Conservation (phyloP, 1,284 basidiomycete genomes). For the Irpex rosettiformis region DNA sequence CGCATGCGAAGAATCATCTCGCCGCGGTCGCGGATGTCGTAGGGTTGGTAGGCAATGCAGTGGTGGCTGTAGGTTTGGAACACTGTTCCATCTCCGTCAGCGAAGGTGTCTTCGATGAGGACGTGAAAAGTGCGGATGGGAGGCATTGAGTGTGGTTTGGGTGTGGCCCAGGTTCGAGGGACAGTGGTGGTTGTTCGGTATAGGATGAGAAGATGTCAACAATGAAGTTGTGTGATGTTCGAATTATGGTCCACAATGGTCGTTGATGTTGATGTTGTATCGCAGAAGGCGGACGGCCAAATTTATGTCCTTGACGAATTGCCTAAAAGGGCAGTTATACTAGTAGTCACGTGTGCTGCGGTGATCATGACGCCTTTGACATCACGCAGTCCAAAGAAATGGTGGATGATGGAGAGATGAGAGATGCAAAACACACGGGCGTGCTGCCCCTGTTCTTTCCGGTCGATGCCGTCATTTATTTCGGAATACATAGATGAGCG, state of each 20-base stretch:
- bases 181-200: neutral
- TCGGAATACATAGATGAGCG: no score
- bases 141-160: neutral
- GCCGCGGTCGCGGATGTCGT: conserved; percentile 1
- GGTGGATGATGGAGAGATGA: no score
- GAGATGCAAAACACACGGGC: no score
- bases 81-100: neutral
- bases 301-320: neutral
- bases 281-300: neutral
- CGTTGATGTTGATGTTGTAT: neutral
- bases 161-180: neutral
- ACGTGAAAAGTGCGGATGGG: neutral
- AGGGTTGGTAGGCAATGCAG: neutral
- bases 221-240: neutral
- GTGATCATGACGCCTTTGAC: no score
- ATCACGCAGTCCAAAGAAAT: no score
- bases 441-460: no score
- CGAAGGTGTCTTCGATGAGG: neutral
- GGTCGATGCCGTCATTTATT: no score
- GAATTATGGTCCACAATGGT: neutral
- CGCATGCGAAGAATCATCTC: neutral
- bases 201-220: neutral
- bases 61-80: neutral
- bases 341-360: no score
- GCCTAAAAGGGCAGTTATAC: neutral